Evolutionary conservation across 2,329 filamentous ascomycete species (phyloP), one percentile per base, ranked within the genome.

Genomic region (Aspergillus neotritici): DNA sequence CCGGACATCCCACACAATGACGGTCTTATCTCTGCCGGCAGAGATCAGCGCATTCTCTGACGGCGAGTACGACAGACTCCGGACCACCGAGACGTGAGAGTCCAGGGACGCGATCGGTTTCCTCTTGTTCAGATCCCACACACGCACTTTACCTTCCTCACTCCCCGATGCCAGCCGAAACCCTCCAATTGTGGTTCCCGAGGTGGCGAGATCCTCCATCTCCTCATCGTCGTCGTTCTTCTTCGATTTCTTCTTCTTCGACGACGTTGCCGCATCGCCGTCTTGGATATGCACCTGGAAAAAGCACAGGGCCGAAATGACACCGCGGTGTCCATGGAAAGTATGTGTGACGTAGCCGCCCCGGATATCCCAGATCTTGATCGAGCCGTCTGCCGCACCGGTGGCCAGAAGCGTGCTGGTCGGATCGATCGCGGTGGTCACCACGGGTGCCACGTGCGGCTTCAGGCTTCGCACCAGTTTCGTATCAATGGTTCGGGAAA

Each of bases 321-420:
- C 78, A 8, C 93, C 90, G 47, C 89, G 89, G 44, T 94, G 91
- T 1, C 90, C 90, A 54, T 91, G 86, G 66, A 98, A 94, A 0
- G 88, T 95, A 67, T 98, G 93, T 21, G 94, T 98, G 28, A 89
- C 82, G 65, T 86, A 97, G 15, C 93, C 93, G 34, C 84, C 87
- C 38, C 77, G 75, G 47, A 98, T 88, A 67, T 98, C 93, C 91
- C 91, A 98, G 40, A 98, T 84, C 66, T 98, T 98, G 57, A 97
- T 87, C 1, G 86, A 80, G 16, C 93, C 93, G 62, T 98, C 93
- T 3, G 93, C 90, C 37, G 87, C 87, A 50, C 94, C 93, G 12
- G 91, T 97, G 12, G 90, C 93, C 34, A 98, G 75, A 10, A 98
- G 73, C 2, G 91, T 94, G 58, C 90, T 86, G 1, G 90, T 95